Evolutionary conservation across 352 stramenopile species (phyloP).

Genomic region (Pythium biforme): DNA sequence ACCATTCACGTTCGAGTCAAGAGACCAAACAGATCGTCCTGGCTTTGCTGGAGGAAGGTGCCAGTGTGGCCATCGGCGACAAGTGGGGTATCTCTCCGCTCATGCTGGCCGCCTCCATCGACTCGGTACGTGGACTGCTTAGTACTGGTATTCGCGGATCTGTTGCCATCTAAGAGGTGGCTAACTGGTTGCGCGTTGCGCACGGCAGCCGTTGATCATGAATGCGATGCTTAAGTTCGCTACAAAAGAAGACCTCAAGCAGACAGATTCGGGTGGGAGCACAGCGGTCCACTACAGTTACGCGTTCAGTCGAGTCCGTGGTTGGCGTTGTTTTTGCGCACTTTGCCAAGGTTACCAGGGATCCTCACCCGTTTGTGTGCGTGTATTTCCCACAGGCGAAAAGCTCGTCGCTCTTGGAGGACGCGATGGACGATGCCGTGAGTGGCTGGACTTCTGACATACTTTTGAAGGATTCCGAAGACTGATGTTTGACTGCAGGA

Average conservation of each 20-base stretch:
- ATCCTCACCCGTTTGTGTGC: background rate
- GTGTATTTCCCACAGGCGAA: conserved; percentile 5
- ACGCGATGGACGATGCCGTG: conserved; percentile 20
- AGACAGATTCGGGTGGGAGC: conserved; percentile 44
- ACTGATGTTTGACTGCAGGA: conserved; percentile 32
- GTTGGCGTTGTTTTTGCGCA: background rate
- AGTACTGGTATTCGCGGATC: too few species aligned
- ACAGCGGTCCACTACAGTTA: conserved; percentile 68
- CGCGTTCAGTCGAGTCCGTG: conserved; percentile 44
- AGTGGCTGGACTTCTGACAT: too few species aligned
- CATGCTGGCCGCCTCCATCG: conserved; percentile 48
- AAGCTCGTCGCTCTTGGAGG: conserved; percentile 23
- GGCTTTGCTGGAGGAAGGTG: conserved; percentile 1
- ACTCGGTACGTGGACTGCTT: conserved; percentile 25
- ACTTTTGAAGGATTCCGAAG: background rate
- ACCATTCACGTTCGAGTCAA: background rate
- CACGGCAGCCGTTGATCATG: conserved; percentile 27
- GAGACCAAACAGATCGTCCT: background rate
- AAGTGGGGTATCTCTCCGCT: conserved; percentile 63
- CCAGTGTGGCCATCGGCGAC: conserved; percentile 30
- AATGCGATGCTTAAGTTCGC: conserved; percentile 36
- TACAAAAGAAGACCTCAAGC: conserved; percentile 26
- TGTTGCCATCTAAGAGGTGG: background rate
- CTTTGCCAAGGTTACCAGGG: background rate
- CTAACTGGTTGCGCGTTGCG: background rate